Percentiles rank a stretch among this genome's conserved stretches.
Conservation (phyloP, 139 green algal species). For the Coelastrella sp. region DNA sequence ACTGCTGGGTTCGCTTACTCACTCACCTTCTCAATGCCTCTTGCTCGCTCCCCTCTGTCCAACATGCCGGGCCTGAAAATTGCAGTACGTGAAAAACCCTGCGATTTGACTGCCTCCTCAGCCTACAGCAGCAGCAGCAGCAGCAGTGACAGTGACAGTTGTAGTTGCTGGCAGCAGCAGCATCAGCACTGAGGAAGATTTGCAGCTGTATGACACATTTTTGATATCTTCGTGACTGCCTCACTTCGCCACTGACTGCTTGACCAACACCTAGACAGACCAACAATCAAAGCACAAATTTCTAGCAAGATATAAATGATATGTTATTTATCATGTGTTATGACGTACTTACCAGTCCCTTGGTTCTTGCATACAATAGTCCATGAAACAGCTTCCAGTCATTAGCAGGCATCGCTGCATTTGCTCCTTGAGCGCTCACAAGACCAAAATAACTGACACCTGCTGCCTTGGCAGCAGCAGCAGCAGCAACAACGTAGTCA, state of each 20-base stretch:
- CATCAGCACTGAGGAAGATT: too few species aligned
- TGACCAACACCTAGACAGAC: too few species aligned
- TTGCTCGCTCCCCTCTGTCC: conserved; percentile 45
- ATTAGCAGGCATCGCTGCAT: conserved; percentile 41
- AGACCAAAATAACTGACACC: conserved; percentile 46
- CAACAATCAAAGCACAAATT: too few species aligned
- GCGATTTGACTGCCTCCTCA: conserved; percentile 49
- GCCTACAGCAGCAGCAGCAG: conserved; percentile 44
- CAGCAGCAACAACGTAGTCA: conserved; percentile 63
- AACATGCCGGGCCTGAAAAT: conserved; percentile 60
- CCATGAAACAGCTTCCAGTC: conserved; percentile 51
- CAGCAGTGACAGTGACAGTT: not conserved
- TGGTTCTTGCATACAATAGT: conserved; percentile 56
- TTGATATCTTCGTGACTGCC: too few species aligned
- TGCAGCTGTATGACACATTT: too few species aligned
- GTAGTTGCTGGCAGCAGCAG: not conserved
- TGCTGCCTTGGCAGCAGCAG: conserved; percentile 57
- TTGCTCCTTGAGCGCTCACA: conserved; percentile 43
- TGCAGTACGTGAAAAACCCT: conserved; percentile 47
- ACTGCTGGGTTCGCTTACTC: not conserved
- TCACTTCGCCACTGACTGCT: too few species aligned
- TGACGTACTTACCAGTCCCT: conserved; percentile 46
- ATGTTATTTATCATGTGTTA: too few species aligned
- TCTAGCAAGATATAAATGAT: too few species aligned
- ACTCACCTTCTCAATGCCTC: conserved; percentile 36